phyloP scores from a whole-genome alignment of 225 moss, liverwort and hornwort species.

The Antitrichia curtipendula region DNA sequence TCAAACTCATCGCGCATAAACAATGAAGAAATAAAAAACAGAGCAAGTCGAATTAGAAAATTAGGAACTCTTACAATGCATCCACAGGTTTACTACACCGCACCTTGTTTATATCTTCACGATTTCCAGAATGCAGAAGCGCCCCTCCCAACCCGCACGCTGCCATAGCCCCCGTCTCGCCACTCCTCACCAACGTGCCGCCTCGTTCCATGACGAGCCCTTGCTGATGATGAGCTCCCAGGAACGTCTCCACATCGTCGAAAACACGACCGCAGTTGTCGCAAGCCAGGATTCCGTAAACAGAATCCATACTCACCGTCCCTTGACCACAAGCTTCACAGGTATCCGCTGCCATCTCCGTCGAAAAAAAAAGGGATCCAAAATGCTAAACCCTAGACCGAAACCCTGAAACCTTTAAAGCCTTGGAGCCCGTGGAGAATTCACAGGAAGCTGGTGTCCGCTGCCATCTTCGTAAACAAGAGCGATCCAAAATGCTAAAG shows the following conservation, averaged over 20 bases:
- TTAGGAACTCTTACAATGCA: background rate
- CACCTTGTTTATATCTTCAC: conserved; percentile 25
- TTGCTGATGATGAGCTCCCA: conserved; percentile 56
- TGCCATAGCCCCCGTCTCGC: conserved; percentile 52
- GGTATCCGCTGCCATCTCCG: conserved; percentile 18
- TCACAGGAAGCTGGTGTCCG: conserved; percentile 5
- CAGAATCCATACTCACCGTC: conserved; percentile 56
- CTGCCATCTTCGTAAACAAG: background rate
- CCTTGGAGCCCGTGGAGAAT: background rate
- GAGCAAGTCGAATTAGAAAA: background rate
- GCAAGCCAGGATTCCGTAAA: conserved; percentile 72
- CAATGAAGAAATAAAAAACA: background rate
- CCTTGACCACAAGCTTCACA: conserved; percentile 64
- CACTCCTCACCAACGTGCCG: conserved; percentile 43
- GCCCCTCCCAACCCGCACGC: conserved; percentile 31
- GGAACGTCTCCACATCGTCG: conserved; percentile 55
- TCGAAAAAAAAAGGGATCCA: background rate
- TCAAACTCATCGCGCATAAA: background rate
- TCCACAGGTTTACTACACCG: background rate
- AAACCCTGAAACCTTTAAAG: background rate
- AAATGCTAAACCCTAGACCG: background rate
- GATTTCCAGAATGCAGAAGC: conserved; percentile 2
- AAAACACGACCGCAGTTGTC: conserved; percentile 69
- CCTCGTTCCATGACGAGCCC: conserved; percentile 73
- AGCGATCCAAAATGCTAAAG: background rate